A percentile compares a stretch with the other conserved stretches of the same genome.
Evolutionary conservation across 2,329 filamentous ascomycete species (phyloP).

Genomic region (Fusarium nisikadoi): DNA sequence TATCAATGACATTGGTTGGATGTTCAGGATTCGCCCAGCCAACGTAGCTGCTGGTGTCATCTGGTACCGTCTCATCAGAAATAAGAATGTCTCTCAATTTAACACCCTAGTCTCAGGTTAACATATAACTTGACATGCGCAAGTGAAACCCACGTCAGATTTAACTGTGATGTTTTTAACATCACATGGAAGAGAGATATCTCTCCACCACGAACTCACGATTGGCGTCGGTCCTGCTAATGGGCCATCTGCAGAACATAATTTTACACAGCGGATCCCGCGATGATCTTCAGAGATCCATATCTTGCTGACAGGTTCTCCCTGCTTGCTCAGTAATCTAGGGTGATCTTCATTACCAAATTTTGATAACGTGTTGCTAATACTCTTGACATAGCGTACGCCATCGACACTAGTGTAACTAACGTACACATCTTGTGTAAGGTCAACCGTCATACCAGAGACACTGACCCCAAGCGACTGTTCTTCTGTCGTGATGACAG

Average conservation of each 20-base stretch:
- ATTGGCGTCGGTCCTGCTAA: constrained; percentile 18
- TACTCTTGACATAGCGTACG: constrained; percentile 12
- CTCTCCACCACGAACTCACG: constrained; percentile 16
- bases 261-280: constrained; percentile 15
- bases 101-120: not conserved
- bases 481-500: constrained; percentile 7
- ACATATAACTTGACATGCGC: rapidly evolving
- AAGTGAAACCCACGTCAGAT: not conserved
- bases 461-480: not conserved
- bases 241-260: not conserved
- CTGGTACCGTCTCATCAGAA: not conserved
- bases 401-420: constrained; percentile 4
- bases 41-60: not conserved
- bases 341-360: not conserved
- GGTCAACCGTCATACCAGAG: not conserved
- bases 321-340: not conserved
- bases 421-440: constrained; percentile 5
- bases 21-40: constrained; percentile 19
- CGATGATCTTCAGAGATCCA: constrained; percentile 26
- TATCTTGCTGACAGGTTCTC: constrained; percentile 1
- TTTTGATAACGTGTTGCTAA: not conserved
- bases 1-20: constrained; percentile 11
- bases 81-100: constrained; percentile 18
- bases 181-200: not conserved
- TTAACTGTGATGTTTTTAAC: not conserved